Base-by-base conservation (phyloP, 2,329 filamentous ascomycete genomes). In the Phialophora tarda region DNA sequence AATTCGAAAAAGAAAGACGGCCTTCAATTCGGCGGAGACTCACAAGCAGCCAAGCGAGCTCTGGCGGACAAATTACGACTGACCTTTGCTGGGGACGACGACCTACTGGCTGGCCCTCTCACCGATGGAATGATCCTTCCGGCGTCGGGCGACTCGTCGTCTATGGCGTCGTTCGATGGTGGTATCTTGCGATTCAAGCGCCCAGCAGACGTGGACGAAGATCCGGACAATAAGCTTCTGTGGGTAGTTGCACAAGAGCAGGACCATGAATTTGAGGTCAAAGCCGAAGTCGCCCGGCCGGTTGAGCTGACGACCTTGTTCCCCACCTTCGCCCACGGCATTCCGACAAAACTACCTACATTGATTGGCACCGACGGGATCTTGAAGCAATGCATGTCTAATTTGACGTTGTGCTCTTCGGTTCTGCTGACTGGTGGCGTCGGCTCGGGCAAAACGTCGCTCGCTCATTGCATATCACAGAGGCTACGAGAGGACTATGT, bases 341-440 rank as follows among this genome's bases (percentile, higher is more conserved):
- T 91, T 8, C 80, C 85, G 8, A 75, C 78, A 2, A 74, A 81
- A 24, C 79, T 84, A 41, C 86, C 90, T 10, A 76, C 84, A 3
- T 82, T 99, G 71, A 92, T 98, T 21, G 94, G 93, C 1, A 94
- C 98, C 64, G 92, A 98, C 72, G 81, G 84, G 1, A 81, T 96
- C 0, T 84, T 97, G 30, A 82, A 85, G 5, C 88, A 92, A 71
- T 83, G 96, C 23, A 83, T 89, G 66, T 89, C 87, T 1, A 91
- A 96, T 72, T 81, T 99, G 3, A 87, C 89, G 0, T 91, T 96
- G 72, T 87, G 91, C 70, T 97, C 94, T 0, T 98, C 95, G 0
- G 91, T 97, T 0, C 82, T 99, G 26, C 79, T 99, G 51, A 96
- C 93, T 0, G 95, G 95, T 47, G 92, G 91, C 0, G 86, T 97